These are phyloP conservation scores for Plasmodium relictum DNA, from an alignment of 169 alveolate genomes.

Conservation along the genomic window DNA sequence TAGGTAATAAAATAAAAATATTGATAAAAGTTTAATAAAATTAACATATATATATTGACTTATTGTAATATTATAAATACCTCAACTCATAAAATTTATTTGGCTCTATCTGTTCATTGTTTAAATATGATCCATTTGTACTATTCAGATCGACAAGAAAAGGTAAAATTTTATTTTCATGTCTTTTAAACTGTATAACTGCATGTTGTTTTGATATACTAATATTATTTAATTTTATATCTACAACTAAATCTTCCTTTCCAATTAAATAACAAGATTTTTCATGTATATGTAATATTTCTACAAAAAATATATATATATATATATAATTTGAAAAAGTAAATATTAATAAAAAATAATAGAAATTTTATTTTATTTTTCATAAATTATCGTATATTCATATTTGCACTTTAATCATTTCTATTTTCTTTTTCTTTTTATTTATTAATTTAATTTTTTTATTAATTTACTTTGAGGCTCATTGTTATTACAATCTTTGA, in stretches of 20 bases:
- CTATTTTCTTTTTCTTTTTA: slow-evolving; percentile 11
- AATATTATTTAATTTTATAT: slow-evolving; percentile 90
- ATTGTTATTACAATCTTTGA: slow-evolving; percentile 53
- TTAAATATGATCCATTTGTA: slow-evolving; percentile 94
- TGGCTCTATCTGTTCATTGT: slow-evolving; percentile 92
- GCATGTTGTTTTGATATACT: slow-evolving; percentile 96
- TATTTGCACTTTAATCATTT: neutral
- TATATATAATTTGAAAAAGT: neutral
- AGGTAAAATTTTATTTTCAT: slow-evolving; percentile 87
- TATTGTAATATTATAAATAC: slow-evolving; percentile 18
- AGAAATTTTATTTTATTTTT: neutral
- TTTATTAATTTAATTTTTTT: too few species aligned
- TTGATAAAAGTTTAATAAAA: too few species aligned
- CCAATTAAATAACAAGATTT: slow-evolving; percentile 91
- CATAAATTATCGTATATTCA: neutral
- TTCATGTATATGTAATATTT: slow-evolving; percentile 85
- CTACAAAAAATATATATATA: slow-evolving; percentile 49
- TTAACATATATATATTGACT: neutral
- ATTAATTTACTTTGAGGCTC: slow-evolving; percentile 42
- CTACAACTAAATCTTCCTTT: slow-evolving; percentile 94
- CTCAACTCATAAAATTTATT: slow-evolving; percentile 94
- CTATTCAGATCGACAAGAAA: slow-evolving; percentile 96
- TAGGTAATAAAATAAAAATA: neutral
- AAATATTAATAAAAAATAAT: neutral
- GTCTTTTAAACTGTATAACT: slow-evolving; percentile 94